A percentile compares a stretch with the other conserved stretches of the same genome.
These are phyloP conservation scores for Inonotus hispidus DNA, from an alignment of 1,284 basidiomycete species.

Conservation along the genomic window DNA sequence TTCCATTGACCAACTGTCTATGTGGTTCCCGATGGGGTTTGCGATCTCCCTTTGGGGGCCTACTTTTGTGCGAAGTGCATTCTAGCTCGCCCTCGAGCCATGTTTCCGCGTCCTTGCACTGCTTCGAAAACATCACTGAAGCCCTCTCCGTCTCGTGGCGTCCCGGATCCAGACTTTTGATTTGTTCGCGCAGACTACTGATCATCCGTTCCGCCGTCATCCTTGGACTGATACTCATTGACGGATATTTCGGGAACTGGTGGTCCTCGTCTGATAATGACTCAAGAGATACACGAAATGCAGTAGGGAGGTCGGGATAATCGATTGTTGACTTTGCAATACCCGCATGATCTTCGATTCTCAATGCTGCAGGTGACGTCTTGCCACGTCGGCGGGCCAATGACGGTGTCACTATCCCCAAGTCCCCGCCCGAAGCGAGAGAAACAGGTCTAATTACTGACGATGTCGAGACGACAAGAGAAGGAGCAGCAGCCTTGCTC, in stretches of 20 bases:
- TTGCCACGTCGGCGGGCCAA: constrained; percentile 17
- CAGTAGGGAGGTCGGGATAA: constrained; percentile 16
- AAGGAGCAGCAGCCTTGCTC: constrained; percentile 2
- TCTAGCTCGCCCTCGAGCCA: constrained; percentile 16
- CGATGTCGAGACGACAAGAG: constrained; percentile 14
- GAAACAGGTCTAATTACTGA: constrained; percentile 7
- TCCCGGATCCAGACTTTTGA: constrained; percentile 5
- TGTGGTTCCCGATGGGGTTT: not conserved
- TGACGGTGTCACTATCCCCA: not conserved
- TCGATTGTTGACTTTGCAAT: not conserved
- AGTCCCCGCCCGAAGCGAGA: constrained; percentile 5
- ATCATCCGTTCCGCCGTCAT: constrained; percentile 19
- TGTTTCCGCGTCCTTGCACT: constrained; percentile 9
- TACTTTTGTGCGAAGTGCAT: not conserved
- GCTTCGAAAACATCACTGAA: not conserved
- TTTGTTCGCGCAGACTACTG: constrained; percentile 13
- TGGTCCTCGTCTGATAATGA: not conserved
- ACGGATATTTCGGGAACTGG: not conserved
- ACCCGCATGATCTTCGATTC: not conserved
- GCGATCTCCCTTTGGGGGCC: not conserved
- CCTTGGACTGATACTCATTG: not conserved
- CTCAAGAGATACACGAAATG: constrained; percentile 14
- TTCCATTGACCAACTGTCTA: not conserved
- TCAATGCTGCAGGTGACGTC: not conserved
- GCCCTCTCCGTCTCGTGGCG: not conserved